Percentiles rank a stretch among this genome's conserved stretches.
These are phyloP conservation scores for Euphorbia lathyris DNA, from an alignment of 345 rosid species.

Conservation along the genomic window DNA sequence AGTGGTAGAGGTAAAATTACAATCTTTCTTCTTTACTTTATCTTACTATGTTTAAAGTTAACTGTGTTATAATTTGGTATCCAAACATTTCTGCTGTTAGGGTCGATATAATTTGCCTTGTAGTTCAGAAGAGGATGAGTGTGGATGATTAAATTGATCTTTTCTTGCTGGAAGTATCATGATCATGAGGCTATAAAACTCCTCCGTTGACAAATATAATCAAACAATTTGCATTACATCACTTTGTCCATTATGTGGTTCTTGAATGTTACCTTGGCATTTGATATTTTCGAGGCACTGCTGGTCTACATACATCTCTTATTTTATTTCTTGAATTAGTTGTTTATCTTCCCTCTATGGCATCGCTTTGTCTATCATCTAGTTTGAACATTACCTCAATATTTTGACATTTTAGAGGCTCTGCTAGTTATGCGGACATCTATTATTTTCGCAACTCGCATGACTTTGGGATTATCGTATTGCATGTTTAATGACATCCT, in stretches of 20 bases:
- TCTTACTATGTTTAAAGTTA: too few relatives aligned
- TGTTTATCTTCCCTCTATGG: neutral
- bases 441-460: too few relatives aligned
- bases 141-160: neutral
- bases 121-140: neutral
- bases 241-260: neutral
- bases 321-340: neutral
- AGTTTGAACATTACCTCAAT: neutral
- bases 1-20: slow-evolving; percentile 46
- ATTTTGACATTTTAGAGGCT: neutral
- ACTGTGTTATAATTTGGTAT: neutral
- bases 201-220: neutral
- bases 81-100: neutral
- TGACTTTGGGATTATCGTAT: neutral
- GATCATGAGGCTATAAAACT: neutral
- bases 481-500: neutral
- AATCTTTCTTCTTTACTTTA: neutral
- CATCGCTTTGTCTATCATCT: slow-evolving; percentile 1
- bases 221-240: slow-evolving; percentile 1
- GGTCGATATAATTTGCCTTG: neutral
- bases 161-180: neutral
- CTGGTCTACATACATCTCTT: neutral
- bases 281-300: neutral
- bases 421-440: neutral
- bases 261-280: neutral